Percentiles rank a stretch among this genome's conserved stretches.
These are phyloP conservation scores for Erodium texanum DNA, from an alignment of 441 rosid genomes.

Conservation along the genomic window DNA sequence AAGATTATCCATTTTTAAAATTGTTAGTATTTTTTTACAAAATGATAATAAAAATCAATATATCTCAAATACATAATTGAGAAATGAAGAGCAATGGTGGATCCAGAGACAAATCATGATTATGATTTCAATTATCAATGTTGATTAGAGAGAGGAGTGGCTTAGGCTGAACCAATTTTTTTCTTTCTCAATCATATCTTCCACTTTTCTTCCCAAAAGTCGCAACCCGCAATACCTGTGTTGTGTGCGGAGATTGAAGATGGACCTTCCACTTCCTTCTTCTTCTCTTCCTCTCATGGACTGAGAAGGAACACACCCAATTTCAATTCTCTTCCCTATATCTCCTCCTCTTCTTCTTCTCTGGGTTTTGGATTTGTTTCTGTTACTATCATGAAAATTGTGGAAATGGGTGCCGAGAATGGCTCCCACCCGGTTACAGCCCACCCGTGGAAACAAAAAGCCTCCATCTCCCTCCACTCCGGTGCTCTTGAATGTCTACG, in stretches of 20 bases:
- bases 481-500: conserved; percentile 1
- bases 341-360: not conserved
- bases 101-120: too few species aligned
- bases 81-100: too few species aligned
- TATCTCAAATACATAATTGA: too few species aligned
- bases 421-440: not conserved
- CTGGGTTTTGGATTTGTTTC: not conserved
- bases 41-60: too few species aligned
- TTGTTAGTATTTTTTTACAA: too few species aligned
- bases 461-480: not conserved
- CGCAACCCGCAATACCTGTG: not conserved
- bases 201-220: too few species aligned
- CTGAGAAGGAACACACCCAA: not conserved
- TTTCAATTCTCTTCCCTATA: not conserved
- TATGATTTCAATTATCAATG: too few species aligned
- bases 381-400: not conserved
- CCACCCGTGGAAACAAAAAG: not conserved
- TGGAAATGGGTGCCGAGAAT: conserved; percentile 1
- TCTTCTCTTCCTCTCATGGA: conserved; percentile 4
- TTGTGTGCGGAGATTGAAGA: not conserved
- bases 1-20: too few species aligned
- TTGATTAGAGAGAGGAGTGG: too few species aligned
- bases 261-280: not conserved
- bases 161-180: too few species aligned
- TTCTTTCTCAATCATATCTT: too few species aligned